Evolutionary conservation across 495 filamentous ascomycete genomes (phyloP).

Genomic region (Wilcoxina mikolae): DNA sequence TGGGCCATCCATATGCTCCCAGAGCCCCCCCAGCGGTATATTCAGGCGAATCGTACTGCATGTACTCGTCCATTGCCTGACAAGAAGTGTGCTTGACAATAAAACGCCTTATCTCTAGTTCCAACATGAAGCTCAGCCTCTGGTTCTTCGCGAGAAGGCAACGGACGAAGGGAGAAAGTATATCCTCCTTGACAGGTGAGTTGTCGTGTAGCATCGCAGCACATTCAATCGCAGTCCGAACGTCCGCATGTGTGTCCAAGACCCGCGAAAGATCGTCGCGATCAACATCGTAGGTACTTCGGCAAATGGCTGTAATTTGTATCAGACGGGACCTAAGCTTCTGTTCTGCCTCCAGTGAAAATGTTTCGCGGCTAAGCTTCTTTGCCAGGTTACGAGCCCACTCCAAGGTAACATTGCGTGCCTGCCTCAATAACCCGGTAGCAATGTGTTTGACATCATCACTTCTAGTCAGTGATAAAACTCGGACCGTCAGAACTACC

Average conservation of each 20-base stretch:
- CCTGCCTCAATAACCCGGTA: constrained; percentile 20
- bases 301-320: constrained; percentile 29
- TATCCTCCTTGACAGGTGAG: not conserved
- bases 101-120: not conserved
- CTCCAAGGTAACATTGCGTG: constrained; percentile 20
- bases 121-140: constrained; percentile 7
- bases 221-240: constrained; percentile 33
- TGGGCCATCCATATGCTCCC: constrained; percentile 11
- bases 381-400: constrained; percentile 29
- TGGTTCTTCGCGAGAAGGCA: constrained; percentile 5
- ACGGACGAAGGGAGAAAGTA: not conserved
- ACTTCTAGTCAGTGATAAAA: constrained; percentile 31
- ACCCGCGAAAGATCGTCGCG: constrained; percentile 13
- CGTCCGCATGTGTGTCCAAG: constrained; percentile 16
- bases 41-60: constrained; percentile 30
- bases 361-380: no score
- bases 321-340: constrained; percentile 21
- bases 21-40: constrained; percentile 27
- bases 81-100: constrained; percentile 1
- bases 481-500: constrained; percentile 27
- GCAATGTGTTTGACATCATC: constrained; percentile 9
- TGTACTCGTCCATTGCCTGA: constrained; percentile 30
- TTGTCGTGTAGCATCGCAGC: constrained; percentile 30
- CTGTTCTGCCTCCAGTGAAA: no score
- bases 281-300: constrained; percentile 30